phyloP scores from a whole-genome alignment of 2,329 filamentous ascomycete species.

The Calonectria hongkongensis region DNA sequence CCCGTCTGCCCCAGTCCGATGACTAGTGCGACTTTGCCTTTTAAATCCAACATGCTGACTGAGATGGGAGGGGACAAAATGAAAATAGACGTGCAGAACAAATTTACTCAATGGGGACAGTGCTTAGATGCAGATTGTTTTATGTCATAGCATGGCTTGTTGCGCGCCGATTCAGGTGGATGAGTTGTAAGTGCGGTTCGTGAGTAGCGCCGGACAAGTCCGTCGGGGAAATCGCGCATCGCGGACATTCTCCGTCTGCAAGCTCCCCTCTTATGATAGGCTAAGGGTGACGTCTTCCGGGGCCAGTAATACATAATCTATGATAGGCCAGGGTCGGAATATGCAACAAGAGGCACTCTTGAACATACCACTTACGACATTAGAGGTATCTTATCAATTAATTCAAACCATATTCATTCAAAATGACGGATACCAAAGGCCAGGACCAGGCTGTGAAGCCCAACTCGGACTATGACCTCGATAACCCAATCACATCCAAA shows the following conservation, averaged over 20 bases:
- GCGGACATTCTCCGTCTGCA: conserved; percentile 44
- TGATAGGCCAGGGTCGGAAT: conserved; percentile 46
- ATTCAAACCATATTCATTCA: conserved; percentile 18
- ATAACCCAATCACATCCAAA: conserved; percentile 68
- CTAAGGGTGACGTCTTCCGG: conserved; percentile 39
- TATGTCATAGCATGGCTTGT: background rate
- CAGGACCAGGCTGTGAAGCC: conserved; percentile 24
- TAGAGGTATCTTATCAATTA: background rate
- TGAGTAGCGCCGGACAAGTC: conserved; percentile 23
- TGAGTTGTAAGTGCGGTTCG: background rate
- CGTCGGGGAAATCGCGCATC: conserved; percentile 46
- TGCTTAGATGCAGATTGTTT: background rate
- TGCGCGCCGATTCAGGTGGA: background rate
- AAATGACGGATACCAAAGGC: conserved; percentile 40
- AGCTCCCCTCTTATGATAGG: conserved; percentile 18
- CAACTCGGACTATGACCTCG: conserved; percentile 77
- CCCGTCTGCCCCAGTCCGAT: conserved; percentile 68
- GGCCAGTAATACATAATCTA: conserved; percentile 47
- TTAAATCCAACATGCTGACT: conserved; percentile 60
- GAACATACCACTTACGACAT: background rate
- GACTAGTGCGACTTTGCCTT: conserved; percentile 66
- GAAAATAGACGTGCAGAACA: too few relatives aligned
- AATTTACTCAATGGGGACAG: background rate
- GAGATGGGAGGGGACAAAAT: background rate
- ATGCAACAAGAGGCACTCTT: background rate